Conservation (phyloP, 345 rosid genomes). For the Corchorus olitorius region DNA sequence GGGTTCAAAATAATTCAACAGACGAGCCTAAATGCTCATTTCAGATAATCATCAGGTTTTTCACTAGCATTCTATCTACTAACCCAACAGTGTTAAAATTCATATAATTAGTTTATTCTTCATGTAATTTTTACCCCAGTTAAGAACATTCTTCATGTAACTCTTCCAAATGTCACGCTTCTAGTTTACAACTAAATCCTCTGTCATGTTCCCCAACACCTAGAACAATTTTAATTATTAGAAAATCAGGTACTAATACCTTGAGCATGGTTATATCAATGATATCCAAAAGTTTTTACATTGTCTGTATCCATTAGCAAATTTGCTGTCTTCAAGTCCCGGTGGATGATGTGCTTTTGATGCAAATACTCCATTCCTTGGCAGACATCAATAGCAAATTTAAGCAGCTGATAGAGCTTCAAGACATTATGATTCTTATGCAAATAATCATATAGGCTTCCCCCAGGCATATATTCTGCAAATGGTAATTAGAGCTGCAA, state of each 20-base stretch:
- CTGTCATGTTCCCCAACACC: slow-evolving; percentile 13
- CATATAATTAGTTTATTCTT: slow-evolving; percentile 1
- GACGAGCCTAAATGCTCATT: background rate
- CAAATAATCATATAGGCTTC: slow-evolving; percentile 70
- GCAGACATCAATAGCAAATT: slow-evolving; percentile 71
- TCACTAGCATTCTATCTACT: background rate
- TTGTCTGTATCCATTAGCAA: slow-evolving; percentile 64
- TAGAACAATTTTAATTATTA: slow-evolving; percentile 17
- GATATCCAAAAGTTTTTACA: slow-evolving; percentile 34
- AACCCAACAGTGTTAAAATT: background rate
- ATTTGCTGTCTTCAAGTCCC: slow-evolving; percentile 83
- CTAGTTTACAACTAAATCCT: slow-evolving; percentile 12
- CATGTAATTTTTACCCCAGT: background rate
- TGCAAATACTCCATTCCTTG: slow-evolving; percentile 83
- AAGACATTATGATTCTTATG: slow-evolving; percentile 54
- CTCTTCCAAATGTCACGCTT: background rate
- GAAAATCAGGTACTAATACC: background rate
- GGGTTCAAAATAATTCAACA: background rate
- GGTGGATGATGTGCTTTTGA: slow-evolving; percentile 65
- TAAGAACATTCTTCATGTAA: background rate
- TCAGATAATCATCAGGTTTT: background rate
- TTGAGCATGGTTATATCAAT: background rate
- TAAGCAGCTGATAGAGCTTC: slow-evolving; percentile 55
- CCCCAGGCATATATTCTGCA: slow-evolving; percentile 83
- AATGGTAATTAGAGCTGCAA: slow-evolving; percentile 17